phyloP scores from a whole-genome alignment of 495 filamentous ascomycete species.

The Neurospora terricola region DNA sequence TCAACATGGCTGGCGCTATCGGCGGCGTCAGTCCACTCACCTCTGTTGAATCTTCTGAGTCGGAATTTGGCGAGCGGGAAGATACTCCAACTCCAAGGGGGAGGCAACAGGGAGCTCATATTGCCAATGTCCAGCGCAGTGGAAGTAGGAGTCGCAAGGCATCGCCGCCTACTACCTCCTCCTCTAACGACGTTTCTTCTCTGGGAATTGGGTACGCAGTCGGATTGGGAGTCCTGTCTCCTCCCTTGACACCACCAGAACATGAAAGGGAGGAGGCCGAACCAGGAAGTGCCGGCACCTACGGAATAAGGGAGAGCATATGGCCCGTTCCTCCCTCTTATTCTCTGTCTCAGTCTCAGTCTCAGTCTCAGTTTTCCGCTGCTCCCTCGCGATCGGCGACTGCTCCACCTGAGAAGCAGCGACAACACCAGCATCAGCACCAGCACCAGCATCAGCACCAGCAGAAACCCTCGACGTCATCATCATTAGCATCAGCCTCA shows the following conservation, averaged over 20 bases:
- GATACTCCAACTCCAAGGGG: neutral
- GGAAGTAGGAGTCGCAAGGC: neutral
- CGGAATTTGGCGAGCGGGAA: neutral
- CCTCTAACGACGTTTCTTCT: neutral
- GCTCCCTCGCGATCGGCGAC: neutral
- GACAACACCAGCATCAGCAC: neutral
- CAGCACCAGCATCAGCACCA: neutral
- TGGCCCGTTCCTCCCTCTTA: neutral
- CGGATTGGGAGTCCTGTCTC: neutral
- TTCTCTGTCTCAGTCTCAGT: neutral
- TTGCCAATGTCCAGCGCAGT: neutral
- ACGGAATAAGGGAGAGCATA: neutral
- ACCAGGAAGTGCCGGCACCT: neutral
- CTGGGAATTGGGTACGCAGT: neutral
- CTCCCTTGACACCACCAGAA: neutral
- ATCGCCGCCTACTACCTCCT: neutral
- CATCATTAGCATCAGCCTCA: neutral
- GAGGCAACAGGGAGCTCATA: neutral
- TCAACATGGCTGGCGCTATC: neutral
- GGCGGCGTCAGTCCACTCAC: neutral
- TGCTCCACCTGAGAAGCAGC: neutral
- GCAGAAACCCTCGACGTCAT: neutral
- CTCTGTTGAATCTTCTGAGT: neutral
- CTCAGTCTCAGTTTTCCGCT: neutral
- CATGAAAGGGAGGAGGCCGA: neutral